A percentile compares a stretch with the other conserved stretches of the same genome.
Evolutionary conservation across 2,329 filamentous ascomycete species (phyloP).

Genomic region (Apiospora arundinis): DNA sequence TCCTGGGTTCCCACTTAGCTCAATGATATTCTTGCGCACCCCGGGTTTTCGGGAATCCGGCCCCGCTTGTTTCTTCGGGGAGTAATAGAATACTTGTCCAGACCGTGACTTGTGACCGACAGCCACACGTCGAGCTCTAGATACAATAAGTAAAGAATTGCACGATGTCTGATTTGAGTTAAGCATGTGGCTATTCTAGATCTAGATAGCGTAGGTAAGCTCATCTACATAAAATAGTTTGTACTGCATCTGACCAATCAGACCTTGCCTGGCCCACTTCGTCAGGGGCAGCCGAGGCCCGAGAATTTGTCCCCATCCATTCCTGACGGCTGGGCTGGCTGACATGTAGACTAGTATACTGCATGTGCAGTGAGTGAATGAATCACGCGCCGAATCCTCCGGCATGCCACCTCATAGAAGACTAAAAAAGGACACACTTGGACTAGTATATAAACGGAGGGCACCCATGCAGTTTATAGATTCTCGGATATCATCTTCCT

Average conservation of each 20-base stretch:
- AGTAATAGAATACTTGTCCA: too few relatives aligned
- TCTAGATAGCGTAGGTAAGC: too few relatives aligned
- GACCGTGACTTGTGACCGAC: too few relatives aligned
- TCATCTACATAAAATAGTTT: neutral
- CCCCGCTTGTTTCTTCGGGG: too few relatives aligned
- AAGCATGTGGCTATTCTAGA: neutral
- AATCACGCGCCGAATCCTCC: neutral
- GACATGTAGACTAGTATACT: neutral
- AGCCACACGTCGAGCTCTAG: too few relatives aligned
- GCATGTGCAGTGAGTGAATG: neutral
- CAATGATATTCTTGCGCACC: too few relatives aligned
- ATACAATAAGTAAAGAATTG: neutral
- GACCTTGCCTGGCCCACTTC: neutral
- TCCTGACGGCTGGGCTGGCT: neutral
- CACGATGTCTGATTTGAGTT: neutral
- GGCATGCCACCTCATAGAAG: neutral
- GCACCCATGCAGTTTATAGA: neutral
- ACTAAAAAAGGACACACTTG: neutral
- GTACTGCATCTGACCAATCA: neutral
- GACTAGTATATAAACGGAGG: neutral
- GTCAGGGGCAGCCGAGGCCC: conserved; percentile 11
- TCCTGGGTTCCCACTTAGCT: too few relatives aligned
- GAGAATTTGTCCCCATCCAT: neutral
- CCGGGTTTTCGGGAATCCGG: too few relatives aligned
- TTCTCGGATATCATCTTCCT: neutral